Evolutionary conservation across 495 filamentous ascomycete species (phyloP), one percentile per base, ranked within the genome.

Genomic region (Hypoxylon perforatum): DNA sequence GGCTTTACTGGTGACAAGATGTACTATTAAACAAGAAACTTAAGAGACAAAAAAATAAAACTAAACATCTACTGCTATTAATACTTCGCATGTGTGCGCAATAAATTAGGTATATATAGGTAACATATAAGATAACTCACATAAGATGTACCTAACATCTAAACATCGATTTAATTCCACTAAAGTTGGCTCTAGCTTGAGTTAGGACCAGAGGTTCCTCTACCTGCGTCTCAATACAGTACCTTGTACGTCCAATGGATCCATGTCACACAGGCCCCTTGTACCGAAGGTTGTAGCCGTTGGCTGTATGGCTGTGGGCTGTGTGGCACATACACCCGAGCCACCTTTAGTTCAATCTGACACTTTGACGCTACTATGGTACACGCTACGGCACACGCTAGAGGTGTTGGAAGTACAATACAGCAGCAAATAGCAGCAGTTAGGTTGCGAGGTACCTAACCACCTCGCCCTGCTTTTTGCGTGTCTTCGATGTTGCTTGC

Each of bases 211-310:
- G 23, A 36, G n/a, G 49, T 50, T 60, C 44, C 56, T n/a, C 48
- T 60, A 49, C 25, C 25, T 28, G 44, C 30, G 22, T 21, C 54
- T n/a, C n/a, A n/a, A n/a, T n/a, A n/a, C n/a, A n/a, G n/a, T n/a
- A n/a, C n/a, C n/a, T n/a, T n/a, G n/a, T n/a, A n/a, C 8, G 30
- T 33, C 30, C 8, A 33, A 33, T 33, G 30, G 7, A 33, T 10
- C 30, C 30, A 33, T 33, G 30, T 33, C 30, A 33, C 30, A 33
- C 30, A 5, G 30, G 61, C 3, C 25, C 53, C 36, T 54, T 54
- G 50, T 60, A 57, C 61, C 54, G 56, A 60, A 61, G 51, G 55
- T 66, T 61, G 57, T 38, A 54, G 48, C 65, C 53, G 59, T 54
- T 49, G 52, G 49, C 47, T 33, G 30, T 33, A 10, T 33, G 30